Base-by-base conservation (phyloP, 2,329 filamentous ascomycete genomes). In the Colletotrichum sp. region DNA sequence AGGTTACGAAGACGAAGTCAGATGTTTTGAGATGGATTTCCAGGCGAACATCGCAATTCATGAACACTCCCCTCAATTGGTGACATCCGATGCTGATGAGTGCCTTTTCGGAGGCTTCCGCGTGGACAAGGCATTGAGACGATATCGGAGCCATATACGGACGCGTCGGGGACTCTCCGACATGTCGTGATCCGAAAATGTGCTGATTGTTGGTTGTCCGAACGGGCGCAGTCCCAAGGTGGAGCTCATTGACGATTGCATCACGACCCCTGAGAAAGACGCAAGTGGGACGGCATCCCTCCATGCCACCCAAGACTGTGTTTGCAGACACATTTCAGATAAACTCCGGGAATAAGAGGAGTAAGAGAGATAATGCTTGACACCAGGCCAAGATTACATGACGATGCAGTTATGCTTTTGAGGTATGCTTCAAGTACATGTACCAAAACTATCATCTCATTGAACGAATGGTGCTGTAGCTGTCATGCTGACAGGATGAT, bases 301-400 rank as follows among this genome's bases (percentile, higher is more conserved):
- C 52, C 52, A 57, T 57, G 15, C 4, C 13, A 59, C 55, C 21
- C 21, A 18, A 21, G 10, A 13, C 6, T 52, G 0, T 13, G 13
- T 6, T 0, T 28, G 0, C 26, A 59, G 13, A 28, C 16, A 12
- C 4, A 28, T 5, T 16, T 4, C 0, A 28, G 4, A 59, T 6
- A 10, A 8, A 4, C 1, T 6, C 26, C 13, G 55, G 55, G 3
- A 59, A 59, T 59, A 59, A 59, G 55, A 3, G 18, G 8, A 13
- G 3, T 13, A 6, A 10, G 10, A n/a, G 4, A 49, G 18, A 49
- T 21, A 49, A 21, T 1, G 2, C 8, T 52, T 52, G 4, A 13
- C 3, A 3, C 6, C 10, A 52, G n/a, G n/a, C 44, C 10, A 13
- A 21, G 10, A 21, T 52, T 1, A 8, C 10, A 4, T 52, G 4